Conservation (phyloP, 148 eudicot species). For the Chenopodium berlandieri region DNA sequence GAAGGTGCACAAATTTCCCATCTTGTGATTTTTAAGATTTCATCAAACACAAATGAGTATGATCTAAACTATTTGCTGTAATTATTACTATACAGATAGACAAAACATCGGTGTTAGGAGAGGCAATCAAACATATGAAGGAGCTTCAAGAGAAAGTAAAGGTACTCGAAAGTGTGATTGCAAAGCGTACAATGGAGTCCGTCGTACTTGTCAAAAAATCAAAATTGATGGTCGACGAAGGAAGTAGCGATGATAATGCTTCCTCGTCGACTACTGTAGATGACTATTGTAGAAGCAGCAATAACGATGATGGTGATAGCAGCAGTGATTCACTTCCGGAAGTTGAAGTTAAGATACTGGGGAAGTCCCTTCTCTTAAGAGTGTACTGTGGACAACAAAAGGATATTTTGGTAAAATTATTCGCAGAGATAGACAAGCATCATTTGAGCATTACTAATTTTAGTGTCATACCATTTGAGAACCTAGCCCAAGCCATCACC, state of each 20-base stretch:
- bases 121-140: slow-evolving; percentile 24
- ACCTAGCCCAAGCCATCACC: slow-evolving; percentile 31
- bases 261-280: not conserved
- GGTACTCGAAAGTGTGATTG: slow-evolving; percentile 9
- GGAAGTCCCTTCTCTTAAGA: slow-evolving; percentile 31
- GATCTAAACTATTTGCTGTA: not conserved
- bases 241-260: not conserved
- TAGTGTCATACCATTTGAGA: slow-evolving; percentile 19
- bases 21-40: too few relatives aligned
- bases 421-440: slow-evolving; percentile 30
- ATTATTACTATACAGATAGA: not conserved
- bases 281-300: not conserved
- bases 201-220: slow-evolving; percentile 12
- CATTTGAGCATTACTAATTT: slow-evolving; percentile 19
- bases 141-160: slow-evolving; percentile 22
- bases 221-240: not conserved
- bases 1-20: slow-evolving; percentile 18
- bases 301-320: not conserved
- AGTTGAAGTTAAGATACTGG: slow-evolving; percentile 26
- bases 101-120: slow-evolving; percentile 27
- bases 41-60: too few relatives aligned
- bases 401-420: slow-evolving; percentile 19
- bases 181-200: slow-evolving; percentile 13
- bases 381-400: slow-evolving; percentile 31
- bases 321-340: not conserved